These are phyloP conservation scores for Pleomassaria siparia DNA, from an alignment of 2,329 filamentous ascomycete species.

Conservation along the genomic window DNA sequence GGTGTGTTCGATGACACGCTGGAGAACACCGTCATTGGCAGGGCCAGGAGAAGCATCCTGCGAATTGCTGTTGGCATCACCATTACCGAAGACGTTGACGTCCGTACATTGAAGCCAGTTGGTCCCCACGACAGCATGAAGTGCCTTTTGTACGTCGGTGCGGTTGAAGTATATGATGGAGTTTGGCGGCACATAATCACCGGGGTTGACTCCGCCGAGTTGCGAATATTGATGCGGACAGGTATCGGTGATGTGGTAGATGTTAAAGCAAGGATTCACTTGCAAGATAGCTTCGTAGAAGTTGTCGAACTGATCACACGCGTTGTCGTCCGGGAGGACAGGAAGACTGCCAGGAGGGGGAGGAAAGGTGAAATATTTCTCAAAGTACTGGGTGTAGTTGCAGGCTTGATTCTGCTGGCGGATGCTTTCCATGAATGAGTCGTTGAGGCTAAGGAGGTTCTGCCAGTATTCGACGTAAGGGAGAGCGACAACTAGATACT, in stretches of 20 bases:
- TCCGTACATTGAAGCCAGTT: conserved; percentile 47
- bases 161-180: conserved; percentile 54
- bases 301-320: conserved; percentile 45
- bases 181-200: conserved; percentile 44
- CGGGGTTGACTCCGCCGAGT: conserved; percentile 42
- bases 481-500: conserved; percentile 28
- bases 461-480: conserved; percentile 45
- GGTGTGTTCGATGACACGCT: conserved; percentile 53
- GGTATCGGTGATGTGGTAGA: conserved; percentile 50
- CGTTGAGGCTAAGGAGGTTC: conserved; percentile 47
- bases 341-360: conserved; percentile 35
- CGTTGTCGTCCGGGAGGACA: conserved; percentile 27
- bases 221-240: conserved; percentile 48
- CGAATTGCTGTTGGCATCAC: conserved; percentile 19
- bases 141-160: conserved; percentile 52
- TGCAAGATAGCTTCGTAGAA: conserved; percentile 43
- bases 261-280: conserved; percentile 55
- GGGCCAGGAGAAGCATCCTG: conserved; percentile 44
- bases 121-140: conserved; percentile 50
- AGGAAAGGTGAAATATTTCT: conserved; percentile 45
- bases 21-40: conserved; percentile 45
- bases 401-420: conserved; percentile 37
- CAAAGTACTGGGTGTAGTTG: conserved; percentile 39
- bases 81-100: conserved; percentile 47
- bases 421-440: conserved; percentile 43